Evolutionary conservation across 176 grass and related monocot genomes (phyloP).

Genomic region (Musa troglodytarum): DNA sequence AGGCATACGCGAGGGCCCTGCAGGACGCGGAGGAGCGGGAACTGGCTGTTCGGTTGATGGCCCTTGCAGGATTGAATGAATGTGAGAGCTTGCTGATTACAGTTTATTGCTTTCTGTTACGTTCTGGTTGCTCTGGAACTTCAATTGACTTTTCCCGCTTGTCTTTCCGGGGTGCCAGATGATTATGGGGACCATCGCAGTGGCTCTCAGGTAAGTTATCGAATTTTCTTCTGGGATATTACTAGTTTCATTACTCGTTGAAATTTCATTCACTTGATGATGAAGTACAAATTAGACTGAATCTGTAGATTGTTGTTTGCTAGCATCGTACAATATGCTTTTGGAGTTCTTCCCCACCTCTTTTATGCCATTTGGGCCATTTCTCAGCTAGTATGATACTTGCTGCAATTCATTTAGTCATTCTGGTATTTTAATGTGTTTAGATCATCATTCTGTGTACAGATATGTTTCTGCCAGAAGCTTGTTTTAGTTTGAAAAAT

Average conservation of each 20-base stretch:
- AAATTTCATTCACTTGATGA: neutral
- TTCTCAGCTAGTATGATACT: no score
- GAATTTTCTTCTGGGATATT: slow-evolving; percentile 4
- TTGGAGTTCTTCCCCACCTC: no score
- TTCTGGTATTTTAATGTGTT: neutral
- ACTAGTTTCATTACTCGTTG: neutral
- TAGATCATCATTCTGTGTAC: neutral
- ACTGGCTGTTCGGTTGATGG: slow-evolving; percentile 65
- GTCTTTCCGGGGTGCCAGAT: slow-evolving; percentile 51
- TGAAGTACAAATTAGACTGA: no score
- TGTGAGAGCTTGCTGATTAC: slow-evolving; percentile 38
- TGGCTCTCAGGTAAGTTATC: slow-evolving; percentile 43
- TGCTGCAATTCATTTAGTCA: neutral
- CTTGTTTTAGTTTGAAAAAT: neutral
- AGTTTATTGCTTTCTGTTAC: slow-evolving; percentile 6
- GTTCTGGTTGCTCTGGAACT: neutral
- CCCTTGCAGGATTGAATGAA: slow-evolving; percentile 71
- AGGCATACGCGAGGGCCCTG: slow-evolving; percentile 68
- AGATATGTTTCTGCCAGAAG: neutral
- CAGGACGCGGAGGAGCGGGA: slow-evolving; percentile 85
- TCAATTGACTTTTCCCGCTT: slow-evolving; percentile 7
- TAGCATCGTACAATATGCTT: no score
- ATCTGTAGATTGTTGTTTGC: neutral
- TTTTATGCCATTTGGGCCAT: no score
- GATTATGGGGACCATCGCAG: slow-evolving; percentile 52